These are phyloP conservation scores for Hypoxylon lenormandii DNA, from an alignment of 495 filamentous ascomycete species.

Conservation along the genomic window DNA sequence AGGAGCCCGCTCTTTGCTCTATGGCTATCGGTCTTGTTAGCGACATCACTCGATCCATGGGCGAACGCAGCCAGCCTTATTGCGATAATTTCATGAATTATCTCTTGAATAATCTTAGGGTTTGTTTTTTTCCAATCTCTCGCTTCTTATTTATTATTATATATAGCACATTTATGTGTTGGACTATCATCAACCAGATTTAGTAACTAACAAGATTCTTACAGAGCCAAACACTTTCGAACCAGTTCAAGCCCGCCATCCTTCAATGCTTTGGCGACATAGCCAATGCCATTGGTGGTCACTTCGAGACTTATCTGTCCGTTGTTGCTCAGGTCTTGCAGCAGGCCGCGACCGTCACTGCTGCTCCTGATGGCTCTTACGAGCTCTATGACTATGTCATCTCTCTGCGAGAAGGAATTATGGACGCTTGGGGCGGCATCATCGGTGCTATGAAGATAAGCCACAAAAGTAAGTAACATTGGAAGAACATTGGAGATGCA, in stretches of 20 bases:
- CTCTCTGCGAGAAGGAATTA: conserved; percentile 93
- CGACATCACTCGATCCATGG: conserved; percentile 91
- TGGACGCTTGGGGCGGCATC: conserved; percentile 98
- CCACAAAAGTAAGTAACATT: conserved; percentile 71
- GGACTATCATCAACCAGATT: conserved; percentile 6
- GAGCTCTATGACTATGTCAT: conserved; percentile 97
- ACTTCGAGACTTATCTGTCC: conserved; percentile 90
- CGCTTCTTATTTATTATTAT: conserved; percentile 1
- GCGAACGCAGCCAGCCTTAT: conserved; percentile 87
- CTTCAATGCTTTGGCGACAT: conserved; percentile 98
- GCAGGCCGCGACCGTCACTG: conserved; percentile 85
- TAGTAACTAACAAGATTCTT: conserved; percentile 49
- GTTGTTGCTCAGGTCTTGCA: conserved; percentile 94
- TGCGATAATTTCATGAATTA: conserved; percentile 99
- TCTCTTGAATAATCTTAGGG: conserved; percentile 86
- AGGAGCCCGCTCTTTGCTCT: conserved; percentile 90
- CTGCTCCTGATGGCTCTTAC: conserved; percentile 75
- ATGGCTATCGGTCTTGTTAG: conserved; percentile 98
- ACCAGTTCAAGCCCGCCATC: conserved; percentile 98
- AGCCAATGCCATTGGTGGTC: conserved; percentile 90
- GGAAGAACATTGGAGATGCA: not conserved
- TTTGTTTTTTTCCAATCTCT: conserved; percentile 59
- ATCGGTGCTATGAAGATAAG: conserved; percentile 89
- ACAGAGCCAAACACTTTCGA: conserved; percentile 77
- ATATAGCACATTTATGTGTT: conserved; percentile 2